phyloP scores from a whole-genome alignment of 768 basidiomycete genomes.

The Rhizopogon vesiculosus region DNA sequence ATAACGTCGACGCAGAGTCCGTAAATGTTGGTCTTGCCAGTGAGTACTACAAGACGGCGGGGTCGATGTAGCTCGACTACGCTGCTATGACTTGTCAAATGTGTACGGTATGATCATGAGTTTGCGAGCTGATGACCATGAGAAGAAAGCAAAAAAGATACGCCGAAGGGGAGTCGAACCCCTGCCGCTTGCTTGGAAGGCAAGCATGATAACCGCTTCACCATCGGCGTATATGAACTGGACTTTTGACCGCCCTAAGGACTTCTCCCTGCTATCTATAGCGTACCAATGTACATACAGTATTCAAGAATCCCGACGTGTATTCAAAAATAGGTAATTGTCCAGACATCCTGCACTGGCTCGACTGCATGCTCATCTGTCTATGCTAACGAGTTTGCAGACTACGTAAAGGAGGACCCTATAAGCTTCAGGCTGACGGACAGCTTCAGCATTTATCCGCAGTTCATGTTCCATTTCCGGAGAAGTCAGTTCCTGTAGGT shows the following conservation, averaged over 20 bases:
- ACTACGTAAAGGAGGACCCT: conserved; percentile 97
- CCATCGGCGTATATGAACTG: conserved; percentile 46
- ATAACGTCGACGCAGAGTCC: no score
- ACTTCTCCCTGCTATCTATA: no score
- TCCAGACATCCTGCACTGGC: conserved; percentile 93
- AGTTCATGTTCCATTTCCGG: conserved; percentile 99
- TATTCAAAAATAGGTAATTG: conserved; percentile 98
- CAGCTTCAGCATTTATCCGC: conserved; percentile 98
- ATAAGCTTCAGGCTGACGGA: conserved; percentile 88
- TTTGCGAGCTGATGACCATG: no score
- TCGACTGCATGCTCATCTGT: conserved; percentile 97
- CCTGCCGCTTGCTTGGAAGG: conserved; percentile 79
- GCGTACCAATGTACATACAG: no score
- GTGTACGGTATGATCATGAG: no score
- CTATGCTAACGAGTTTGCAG: conserved; percentile 98
- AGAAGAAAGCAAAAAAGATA: no score
- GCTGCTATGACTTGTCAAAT: no score
- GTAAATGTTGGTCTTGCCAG: no score
- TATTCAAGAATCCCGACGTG: no score
- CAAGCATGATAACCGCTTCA: conserved; percentile 94
- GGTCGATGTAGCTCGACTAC: no score
- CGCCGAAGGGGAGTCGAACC: conserved; percentile 73
- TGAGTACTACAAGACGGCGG: no score
- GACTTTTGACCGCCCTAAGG: no score
- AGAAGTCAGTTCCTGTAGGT: conserved; percentile 98